Evolutionary conservation across 352 stramenopile species (phyloP).

Genomic region (Phytophthora melonis): DNA sequence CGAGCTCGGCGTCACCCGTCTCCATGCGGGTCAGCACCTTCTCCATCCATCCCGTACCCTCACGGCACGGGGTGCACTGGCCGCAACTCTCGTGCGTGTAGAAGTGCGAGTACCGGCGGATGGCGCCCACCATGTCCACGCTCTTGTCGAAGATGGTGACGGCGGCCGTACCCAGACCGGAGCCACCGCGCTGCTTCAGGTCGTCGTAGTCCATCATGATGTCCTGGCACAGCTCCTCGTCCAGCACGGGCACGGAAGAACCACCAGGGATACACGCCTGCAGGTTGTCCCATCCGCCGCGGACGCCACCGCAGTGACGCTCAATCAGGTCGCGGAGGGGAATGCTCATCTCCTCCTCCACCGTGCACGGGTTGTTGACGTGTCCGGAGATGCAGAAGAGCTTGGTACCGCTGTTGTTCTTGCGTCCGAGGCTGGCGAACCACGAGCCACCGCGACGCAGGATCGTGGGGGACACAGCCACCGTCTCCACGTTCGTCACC

Average conservation of each 20-base stretch:
- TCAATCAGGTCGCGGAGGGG: constrained; percentile 98
- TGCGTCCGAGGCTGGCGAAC: constrained; percentile 97
- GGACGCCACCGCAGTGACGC: constrained; percentile 98
- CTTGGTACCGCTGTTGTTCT: constrained; percentile 99
- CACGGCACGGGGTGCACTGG: constrained; percentile 99
- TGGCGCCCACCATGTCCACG: constrained; percentile 99
- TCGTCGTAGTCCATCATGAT: constrained; percentile 99
- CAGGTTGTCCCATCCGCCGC: constrained; percentile 98
- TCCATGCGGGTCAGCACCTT: constrained; percentile 99
- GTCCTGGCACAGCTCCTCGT: constrained; percentile 94
- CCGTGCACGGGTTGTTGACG: constrained; percentile 99
- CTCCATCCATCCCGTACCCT: constrained; percentile 98
- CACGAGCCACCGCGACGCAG: constrained; percentile 96
- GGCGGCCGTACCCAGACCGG: constrained; percentile 97
- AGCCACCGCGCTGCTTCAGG: constrained; percentile 95
- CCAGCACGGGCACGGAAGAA: constrained; percentile 96
- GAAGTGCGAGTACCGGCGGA: constrained; percentile 98
- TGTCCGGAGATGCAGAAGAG: constrained; percentile 99
- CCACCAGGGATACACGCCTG: constrained; percentile 98
- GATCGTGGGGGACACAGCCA: constrained; percentile 98
- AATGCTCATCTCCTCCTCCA: constrained; percentile 99
- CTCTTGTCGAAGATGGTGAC: constrained; percentile 99
- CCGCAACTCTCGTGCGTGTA: constrained; percentile 99
- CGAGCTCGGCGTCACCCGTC: constrained; percentile 96
- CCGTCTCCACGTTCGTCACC: constrained; percentile 99